These are phyloP conservation scores for Coniophora puteana DNA, from an alignment of 1,284 basidiomycete genomes.

Conservation along the genomic window DNA sequence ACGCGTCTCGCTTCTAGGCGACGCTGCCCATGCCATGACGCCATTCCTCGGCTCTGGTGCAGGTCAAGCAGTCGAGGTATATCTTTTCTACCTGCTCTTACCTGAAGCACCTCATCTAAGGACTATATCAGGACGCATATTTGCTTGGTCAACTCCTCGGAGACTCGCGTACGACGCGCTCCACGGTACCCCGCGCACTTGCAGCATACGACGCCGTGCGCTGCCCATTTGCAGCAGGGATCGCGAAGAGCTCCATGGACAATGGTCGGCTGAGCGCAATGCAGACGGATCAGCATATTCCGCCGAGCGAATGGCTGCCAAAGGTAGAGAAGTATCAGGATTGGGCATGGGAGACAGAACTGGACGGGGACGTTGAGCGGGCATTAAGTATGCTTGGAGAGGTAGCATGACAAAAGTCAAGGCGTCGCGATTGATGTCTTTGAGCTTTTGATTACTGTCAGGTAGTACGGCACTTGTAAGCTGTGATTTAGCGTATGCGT, in stretches of 20 bases:
- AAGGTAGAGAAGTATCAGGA: slow-evolving; percentile 19
- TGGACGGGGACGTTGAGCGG: no score
- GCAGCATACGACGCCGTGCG: slow-evolving; percentile 39
- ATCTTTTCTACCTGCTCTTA: neutral
- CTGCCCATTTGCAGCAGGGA: slow-evolving; percentile 34
- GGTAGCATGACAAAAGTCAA: no score
- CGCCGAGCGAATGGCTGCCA: slow-evolving; percentile 11
- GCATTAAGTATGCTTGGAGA: no score
- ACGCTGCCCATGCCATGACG: slow-evolving; percentile 56
- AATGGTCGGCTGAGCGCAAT: slow-evolving; percentile 16
- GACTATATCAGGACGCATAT: slow-evolving; percentile 30
- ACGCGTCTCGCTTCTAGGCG: slow-evolving; percentile 45
- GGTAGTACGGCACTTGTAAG: no score
- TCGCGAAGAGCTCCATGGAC: slow-evolving; percentile 15
- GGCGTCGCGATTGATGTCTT: no score
- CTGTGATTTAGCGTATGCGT: no score
- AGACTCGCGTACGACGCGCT: slow-evolving; percentile 28
- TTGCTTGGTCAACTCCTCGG: slow-evolving; percentile 38
- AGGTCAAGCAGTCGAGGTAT: slow-evolving; percentile 53
- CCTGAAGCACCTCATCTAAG: neutral
- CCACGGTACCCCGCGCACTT: slow-evolving; percentile 33
- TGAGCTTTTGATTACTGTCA: no score
- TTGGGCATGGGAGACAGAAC: slow-evolving; percentile 25
- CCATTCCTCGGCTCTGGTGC: slow-evolving; percentile 57
- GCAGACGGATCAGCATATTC: slow-evolving; percentile 17